Evolutionary conservation across 2,329 filamentous ascomycete species (phyloP).

Genomic region (Sporothrix sp.): DNA sequence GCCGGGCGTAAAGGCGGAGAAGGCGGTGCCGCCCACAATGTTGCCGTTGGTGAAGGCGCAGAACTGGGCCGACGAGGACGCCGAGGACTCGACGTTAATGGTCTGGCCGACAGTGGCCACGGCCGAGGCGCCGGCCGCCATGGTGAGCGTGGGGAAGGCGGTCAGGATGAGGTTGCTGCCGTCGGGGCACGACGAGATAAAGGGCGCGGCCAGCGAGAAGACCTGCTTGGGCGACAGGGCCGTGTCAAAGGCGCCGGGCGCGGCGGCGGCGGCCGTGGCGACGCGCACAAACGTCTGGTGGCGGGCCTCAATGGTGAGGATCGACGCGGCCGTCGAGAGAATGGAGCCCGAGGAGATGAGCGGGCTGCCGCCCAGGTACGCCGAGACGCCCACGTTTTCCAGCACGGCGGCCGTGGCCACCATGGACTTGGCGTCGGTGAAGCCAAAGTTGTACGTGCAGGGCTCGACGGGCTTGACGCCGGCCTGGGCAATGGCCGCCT

Average conservation of each 20-base stretch:
- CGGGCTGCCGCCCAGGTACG: constrained; percentile 61
- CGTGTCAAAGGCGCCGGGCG: constrained; percentile 61
- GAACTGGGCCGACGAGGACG: constrained; percentile 42
- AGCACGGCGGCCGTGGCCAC: constrained; percentile 59
- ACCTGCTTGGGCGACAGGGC: constrained; percentile 58
- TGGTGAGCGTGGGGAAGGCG: constrained; percentile 50
- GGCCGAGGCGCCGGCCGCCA: constrained; percentile 36
- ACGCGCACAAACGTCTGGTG: constrained; percentile 65
- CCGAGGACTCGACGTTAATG: constrained; percentile 41
- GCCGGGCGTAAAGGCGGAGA: constrained; percentile 44
- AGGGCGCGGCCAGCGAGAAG: constrained; percentile 63
- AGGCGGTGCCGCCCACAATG: constrained; percentile 47
- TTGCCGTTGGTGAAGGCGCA: constrained; percentile 60
- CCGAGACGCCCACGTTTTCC: constrained; percentile 65
- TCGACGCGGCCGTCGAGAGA: constrained; percentile 57
- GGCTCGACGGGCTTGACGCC: constrained; percentile 56
- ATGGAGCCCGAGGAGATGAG: constrained; percentile 50
- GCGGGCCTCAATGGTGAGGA: constrained; percentile 62
- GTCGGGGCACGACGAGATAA: constrained; percentile 60
- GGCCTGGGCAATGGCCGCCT: constrained; percentile 49
- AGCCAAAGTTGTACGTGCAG: constrained; percentile 64
- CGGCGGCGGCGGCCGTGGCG: constrained; percentile 46
- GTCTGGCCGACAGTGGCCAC: constrained; percentile 32
- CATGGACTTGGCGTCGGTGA: constrained; percentile 57
- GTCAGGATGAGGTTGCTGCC: constrained; percentile 54